A percentile compares a stretch with the other conserved stretches of the same genome.
Conservation (phyloP, 2,329 filamentous ascomycete genomes). For the Trichoderma guizhouense region DNA sequence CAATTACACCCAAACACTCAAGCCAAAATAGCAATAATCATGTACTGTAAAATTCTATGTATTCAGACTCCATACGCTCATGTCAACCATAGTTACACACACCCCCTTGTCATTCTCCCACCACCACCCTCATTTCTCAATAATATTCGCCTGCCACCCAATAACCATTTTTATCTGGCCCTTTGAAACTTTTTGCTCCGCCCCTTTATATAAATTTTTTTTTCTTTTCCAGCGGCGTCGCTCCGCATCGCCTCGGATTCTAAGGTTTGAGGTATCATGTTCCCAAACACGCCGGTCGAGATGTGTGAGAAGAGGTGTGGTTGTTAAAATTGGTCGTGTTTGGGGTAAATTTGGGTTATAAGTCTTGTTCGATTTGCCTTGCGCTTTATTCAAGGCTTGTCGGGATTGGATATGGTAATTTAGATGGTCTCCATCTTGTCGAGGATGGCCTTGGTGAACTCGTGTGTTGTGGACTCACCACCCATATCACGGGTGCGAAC, state of each 20-base stretch:
- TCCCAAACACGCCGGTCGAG: conserved; percentile 13
- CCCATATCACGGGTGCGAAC: conserved; percentile 94
- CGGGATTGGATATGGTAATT: conserved; percentile 26
- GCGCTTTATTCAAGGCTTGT: neutral
- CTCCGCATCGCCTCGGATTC: conserved; percentile 8
- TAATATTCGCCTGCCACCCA: neutral
- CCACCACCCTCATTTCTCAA: neutral
- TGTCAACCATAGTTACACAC: conserved; percentile 9
- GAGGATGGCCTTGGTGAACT: conserved; percentile 92
- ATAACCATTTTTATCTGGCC: neutral
- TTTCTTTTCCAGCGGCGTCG: neutral
- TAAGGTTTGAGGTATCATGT: conserved; percentile 17
- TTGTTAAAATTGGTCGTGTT: conserved; percentile 5
- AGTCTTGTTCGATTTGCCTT: neutral
- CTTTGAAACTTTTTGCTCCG: neutral
- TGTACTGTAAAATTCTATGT: conserved; percentile 11
- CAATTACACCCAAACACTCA: neutral
- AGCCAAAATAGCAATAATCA: neutral
- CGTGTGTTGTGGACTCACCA: conserved; percentile 80
- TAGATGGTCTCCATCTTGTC: conserved; percentile 87
- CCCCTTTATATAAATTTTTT: neutral
- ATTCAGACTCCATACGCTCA: conserved; percentile 17
- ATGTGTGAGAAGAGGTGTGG: conserved; percentile 7
- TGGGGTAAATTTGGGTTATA: conserved; percentile 18
- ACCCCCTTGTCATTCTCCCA: neutral